A percentile compares a stretch with the other conserved stretches of the same genome.
Evolutionary conservation across 2,329 filamentous ascomycete genomes (phyloP).

Genomic region (Cadophora sp.): DNA sequence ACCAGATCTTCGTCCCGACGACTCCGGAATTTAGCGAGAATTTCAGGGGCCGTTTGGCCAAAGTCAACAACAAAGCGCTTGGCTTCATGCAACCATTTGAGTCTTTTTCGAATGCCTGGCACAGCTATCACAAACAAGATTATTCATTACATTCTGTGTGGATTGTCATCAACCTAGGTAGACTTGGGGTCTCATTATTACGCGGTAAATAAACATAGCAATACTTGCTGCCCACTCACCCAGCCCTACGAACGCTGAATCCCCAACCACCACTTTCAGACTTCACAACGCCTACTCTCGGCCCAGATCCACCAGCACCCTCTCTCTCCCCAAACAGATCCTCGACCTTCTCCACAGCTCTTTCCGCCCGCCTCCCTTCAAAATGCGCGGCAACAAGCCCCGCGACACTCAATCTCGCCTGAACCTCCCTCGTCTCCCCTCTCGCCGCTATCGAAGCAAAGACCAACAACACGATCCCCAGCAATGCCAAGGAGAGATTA

Average conservation of each 20-base stretch:
- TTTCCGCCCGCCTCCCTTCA: background rate
- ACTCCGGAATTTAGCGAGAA: no score
- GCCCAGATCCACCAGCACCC: background rate
- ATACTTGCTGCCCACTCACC: background rate
- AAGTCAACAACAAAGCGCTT: no score
- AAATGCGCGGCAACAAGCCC: background rate
- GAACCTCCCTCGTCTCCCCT: constrained; percentile 8
- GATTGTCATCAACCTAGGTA: no score
- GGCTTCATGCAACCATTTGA: no score
- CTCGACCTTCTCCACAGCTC: constrained; percentile 1
- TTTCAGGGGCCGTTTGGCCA: no score
- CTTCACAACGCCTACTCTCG: constrained; percentile 1
- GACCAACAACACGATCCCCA: background rate
- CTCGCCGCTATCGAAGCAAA: background rate
- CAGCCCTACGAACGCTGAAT: background rate
- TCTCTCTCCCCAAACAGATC: constrained; percentile 1
- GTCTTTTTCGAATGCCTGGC: no score
- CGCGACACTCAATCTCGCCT: constrained; percentile 8
- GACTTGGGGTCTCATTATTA: no score
- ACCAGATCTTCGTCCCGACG: no score
- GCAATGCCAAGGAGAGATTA: background rate
- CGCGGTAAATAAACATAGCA: no score
- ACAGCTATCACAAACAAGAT: no score
- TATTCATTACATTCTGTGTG: no score
- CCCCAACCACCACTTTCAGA: constrained; percentile 3